These are phyloP conservation scores for Candida argentea DNA, from an alignment of 805 yeast genomes.

Conservation along the genomic window DNA sequence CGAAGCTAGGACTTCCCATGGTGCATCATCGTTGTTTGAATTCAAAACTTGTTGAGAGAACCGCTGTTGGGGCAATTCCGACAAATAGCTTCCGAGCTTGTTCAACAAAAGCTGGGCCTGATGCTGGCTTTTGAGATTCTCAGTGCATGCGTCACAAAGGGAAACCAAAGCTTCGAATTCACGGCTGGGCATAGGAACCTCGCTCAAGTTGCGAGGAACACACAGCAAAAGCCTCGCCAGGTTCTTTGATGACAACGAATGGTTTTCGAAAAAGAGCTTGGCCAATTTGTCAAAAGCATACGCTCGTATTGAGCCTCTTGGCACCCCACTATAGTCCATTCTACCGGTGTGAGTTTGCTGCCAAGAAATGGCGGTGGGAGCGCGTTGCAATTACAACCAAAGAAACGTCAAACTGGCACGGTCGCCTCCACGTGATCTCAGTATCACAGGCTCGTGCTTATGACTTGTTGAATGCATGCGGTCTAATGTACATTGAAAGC, in stretches of 20 bases:
- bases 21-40: slow-evolving; percentile 11
- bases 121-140: slow-evolving; percentile 15
- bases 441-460: too few species aligned
- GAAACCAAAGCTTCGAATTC: slow-evolving; percentile 52
- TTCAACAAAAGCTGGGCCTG: slow-evolving; percentile 35
- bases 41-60: slow-evolving; percentile 29
- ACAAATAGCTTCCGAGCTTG: slow-evolving; percentile 37
- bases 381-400: too few species aligned
- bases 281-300: slow-evolving; percentile 30
- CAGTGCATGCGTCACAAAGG: slow-evolving; percentile 33
- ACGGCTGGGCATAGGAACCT: slow-evolving; percentile 36
- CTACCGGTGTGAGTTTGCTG: neutral
- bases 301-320: slow-evolving; percentile 29
- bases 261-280: slow-evolving; percentile 14
- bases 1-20: slow-evolving; percentile 25
- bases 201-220: slow-evolving; percentile 11
- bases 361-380: too few species aligned
- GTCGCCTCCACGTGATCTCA: too few species aligned
- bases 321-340: slow-evolving; percentile 31
- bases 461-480: too few species aligned
- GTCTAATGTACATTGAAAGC: too few species aligned
- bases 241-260: slow-evolving; percentile 2
- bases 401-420: too few species aligned
- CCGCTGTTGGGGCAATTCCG: slow-evolving; percentile 33
- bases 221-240: slow-evolving; percentile 14